Evolutionary conservation across 768 basidiomycete genomes (phyloP), one percentile per base, ranked within the genome.

Genomic region (Tubosaeta sp.): DNA sequence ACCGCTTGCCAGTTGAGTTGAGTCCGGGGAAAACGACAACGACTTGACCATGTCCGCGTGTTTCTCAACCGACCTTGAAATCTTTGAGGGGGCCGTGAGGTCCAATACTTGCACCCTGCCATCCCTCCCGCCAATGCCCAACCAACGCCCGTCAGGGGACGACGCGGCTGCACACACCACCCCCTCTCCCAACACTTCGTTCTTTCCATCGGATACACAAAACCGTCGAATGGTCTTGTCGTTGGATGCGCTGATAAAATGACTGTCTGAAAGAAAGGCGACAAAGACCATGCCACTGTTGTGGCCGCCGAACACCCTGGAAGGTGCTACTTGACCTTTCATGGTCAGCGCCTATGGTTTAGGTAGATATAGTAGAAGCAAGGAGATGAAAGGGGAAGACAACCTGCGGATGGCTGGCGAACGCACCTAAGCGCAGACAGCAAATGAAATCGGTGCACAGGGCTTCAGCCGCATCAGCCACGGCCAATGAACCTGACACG

Each of bases 201-300:
- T 21, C 5, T 12, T 34, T 6, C 48, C 48, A 12, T 53, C 30
- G 0, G 54, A 19, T 21, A 63, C 11, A 16, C n/a, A 6, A 40
- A 31, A 62, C n/a, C 13, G 51, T 13, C 54, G 61, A n/a, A 63
- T 31, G 30, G 55, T 57, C 27, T 11, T 35, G 51, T 62, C 60
- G 27, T 51, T 51, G 18, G 60, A 60, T 4, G 60, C 55, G 7
- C 61, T 63, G n/a, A 62, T 46, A 10, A 62, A 44, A 2, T 49
- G 43, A 22, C 51, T 46, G 6, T 47, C 38, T 1, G 58, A 62
- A 22, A 57, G 18, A 34, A 63, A 62, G 6, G 48, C 44, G 31
- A 63, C 61, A n/a, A 60, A 60, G 1, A 41, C 9, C 35, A 54
- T 29, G 39, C 48, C 22, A 2, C 58, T 52, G 0, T 39, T 0